Percentiles rank a stretch among this genome's conserved stretches.
Evolutionary conservation across 257 asterid genomes (phyloP).

Genomic region (Solanum gandarillasii): DNA sequence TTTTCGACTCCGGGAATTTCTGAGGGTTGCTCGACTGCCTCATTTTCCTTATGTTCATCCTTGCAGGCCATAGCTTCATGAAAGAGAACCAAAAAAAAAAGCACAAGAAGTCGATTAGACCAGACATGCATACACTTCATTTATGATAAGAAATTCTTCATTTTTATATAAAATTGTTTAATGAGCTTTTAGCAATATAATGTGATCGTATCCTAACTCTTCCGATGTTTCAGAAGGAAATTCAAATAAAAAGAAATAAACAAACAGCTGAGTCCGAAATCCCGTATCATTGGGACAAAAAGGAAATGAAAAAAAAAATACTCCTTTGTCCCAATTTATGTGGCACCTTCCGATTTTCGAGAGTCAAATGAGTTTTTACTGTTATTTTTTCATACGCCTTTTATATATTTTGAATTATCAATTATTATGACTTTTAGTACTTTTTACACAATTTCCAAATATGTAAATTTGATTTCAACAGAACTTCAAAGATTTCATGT

Average conservation of each 20-base stretch:
- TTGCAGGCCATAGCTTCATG: not conserved
- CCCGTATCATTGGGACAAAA: not conserved
- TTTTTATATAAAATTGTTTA: not conserved
- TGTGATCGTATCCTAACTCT: not conserved
- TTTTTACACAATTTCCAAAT: not conserved
- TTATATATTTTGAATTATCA: not conserved
- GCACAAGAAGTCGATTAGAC: not conserved
- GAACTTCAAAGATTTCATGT: not conserved
- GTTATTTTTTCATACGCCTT: not conserved
- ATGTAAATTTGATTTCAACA: not conserved
- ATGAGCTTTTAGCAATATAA: not conserved
- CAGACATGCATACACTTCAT: not conserved
- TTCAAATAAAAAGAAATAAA: not conserved
- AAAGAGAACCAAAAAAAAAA: not conserved
- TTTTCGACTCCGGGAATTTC: not conserved
- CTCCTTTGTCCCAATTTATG: not conserved
- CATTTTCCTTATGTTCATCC: not conserved
- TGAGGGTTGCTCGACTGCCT: not conserved
- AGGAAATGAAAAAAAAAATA: not conserved
- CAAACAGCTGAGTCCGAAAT: not conserved
- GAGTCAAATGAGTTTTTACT: not conserved
- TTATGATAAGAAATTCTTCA: not conserved
- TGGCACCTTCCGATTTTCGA: not conserved
- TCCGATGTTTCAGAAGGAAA: not conserved
- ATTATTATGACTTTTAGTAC: not conserved